Evolutionary conservation across 768 basidiomycete genomes (phyloP).

Genomic region (Naganishia onofrii): DNA sequence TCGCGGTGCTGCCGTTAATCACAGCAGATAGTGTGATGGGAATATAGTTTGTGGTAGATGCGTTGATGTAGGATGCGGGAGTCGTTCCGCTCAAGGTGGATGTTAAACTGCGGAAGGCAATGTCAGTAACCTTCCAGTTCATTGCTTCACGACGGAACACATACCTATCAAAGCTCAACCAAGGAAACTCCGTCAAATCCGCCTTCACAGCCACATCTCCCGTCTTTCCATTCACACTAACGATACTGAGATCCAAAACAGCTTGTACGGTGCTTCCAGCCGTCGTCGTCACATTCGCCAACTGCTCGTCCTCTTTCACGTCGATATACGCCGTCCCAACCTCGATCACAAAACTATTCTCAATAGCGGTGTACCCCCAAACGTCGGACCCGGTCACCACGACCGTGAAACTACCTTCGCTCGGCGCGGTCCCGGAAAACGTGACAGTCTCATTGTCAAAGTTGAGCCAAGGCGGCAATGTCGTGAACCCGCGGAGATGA

Average conservation of each 20-base stretch:
- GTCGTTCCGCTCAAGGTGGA: constrained; percentile 62
- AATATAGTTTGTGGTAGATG: constrained; percentile 51
- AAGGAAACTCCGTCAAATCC: constrained; percentile 60
- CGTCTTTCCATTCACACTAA: constrained; percentile 64
- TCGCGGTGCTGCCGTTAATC: constrained; percentile 62
- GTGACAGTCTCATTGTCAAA: constrained; percentile 73
- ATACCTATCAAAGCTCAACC: constrained; percentile 60
- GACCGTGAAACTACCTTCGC: constrained; percentile 55
- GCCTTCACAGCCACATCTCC: constrained; percentile 64
- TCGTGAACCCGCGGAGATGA: constrained; percentile 64
- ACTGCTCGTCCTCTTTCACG: constrained; percentile 31
- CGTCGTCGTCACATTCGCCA: constrained; percentile 65
- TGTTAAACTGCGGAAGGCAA: constrained; percentile 31
- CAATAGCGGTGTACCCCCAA: constrained; percentile 68
- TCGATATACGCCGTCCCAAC: constrained; percentile 44
- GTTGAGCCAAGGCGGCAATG: constrained; percentile 70
- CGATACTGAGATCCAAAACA: constrained; percentile 40
- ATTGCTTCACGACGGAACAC: constrained; percentile 26
- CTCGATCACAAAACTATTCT: constrained; percentile 63
- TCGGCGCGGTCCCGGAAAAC: constrained; percentile 74
- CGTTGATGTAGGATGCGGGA: constrained; percentile 54
- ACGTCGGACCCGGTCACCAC: constrained; percentile 71
- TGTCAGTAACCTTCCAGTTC: neutral
- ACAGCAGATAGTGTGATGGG: constrained; percentile 61
- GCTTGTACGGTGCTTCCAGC: constrained; percentile 60